Evolutionary conservation across 352 stramenopile species (phyloP).

Genomic region (Halophytophthora batemanensis): DNA sequence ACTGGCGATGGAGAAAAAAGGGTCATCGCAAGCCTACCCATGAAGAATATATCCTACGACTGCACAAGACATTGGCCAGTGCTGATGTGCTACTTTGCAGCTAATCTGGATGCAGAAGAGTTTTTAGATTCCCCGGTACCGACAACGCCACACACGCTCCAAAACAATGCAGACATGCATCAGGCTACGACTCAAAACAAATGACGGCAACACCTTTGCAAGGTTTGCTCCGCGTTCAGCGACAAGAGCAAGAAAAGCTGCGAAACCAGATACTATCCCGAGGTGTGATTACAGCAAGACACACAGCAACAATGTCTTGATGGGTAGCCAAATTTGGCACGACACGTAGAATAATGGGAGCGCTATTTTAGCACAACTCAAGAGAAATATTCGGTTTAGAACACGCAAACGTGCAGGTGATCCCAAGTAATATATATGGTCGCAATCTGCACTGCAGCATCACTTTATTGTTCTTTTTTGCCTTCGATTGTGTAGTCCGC

Average conservation of each 20-base stretch:
- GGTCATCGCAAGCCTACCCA: conserved; percentile 7
- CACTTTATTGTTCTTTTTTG: too few relatives aligned
- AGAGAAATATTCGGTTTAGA: background rate
- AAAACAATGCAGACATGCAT: background rate
- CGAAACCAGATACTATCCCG: conserved; percentile 10
- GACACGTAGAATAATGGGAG: conserved; percentile 4
- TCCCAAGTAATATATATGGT: too few relatives aligned
- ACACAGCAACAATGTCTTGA: too few relatives aligned
- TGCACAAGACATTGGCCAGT: conserved; percentile 11
- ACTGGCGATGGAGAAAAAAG: conserved; percentile 1
- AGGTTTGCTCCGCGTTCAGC: conserved; percentile 14
- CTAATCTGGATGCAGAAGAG: conserved; percentile 7
- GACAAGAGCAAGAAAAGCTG: conserved; percentile 8
- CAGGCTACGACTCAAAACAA: conserved; percentile 9
- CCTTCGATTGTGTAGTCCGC: too few relatives aligned
- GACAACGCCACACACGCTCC: background rate
- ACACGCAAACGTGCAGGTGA: background rate
- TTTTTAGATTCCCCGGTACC: background rate
- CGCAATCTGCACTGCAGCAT: too few relatives aligned
- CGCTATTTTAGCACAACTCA: background rate
- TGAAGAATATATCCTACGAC: conserved; percentile 8
- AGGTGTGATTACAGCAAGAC: background rate
- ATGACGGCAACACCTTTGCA: conserved; percentile 16
- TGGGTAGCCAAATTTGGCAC: conserved; percentile 6
- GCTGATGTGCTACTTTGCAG: conserved; percentile 1